These are phyloP conservation scores for Epichloe scottii DNA, from an alignment of 2,329 filamentous ascomycete species.

Conservation along the genomic window DNA sequence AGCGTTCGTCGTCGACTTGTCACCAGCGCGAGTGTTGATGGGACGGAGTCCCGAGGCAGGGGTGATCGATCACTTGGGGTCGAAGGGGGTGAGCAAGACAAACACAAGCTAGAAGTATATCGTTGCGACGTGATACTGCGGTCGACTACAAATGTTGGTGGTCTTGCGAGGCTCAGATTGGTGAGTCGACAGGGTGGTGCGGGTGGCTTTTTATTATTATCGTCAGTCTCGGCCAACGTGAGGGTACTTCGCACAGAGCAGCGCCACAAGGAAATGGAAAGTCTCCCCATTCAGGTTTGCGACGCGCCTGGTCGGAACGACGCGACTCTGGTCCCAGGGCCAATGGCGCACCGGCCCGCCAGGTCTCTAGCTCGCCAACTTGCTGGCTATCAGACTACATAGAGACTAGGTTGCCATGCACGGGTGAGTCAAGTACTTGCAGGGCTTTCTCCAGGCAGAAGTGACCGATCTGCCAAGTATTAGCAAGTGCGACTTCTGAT, in stretches of 20 bases:
- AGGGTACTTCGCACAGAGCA: not conserved
- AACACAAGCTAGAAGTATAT: not conserved
- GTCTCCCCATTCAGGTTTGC: slow-evolving; percentile 6
- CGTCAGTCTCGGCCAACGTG: not conserved
- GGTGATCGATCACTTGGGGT: no score
- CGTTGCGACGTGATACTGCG: not conserved
- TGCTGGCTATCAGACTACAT: no score
- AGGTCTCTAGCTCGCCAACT: no score
- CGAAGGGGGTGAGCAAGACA: not conserved
- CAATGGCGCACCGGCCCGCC: not conserved
- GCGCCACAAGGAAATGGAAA: not conserved
- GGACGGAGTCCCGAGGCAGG: no score
- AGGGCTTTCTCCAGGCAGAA: slow-evolving; percentile 17
- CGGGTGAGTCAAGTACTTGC: slow-evolving; percentile 14
- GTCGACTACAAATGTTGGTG: not conserved
- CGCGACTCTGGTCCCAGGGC: not conserved
- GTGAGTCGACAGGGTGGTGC: not conserved
- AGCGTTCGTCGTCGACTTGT: not conserved
- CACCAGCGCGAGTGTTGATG: not conserved
- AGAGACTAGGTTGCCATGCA: slow-evolving; percentile 7
- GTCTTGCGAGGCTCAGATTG: not conserved
- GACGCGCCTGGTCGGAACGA: slow-evolving; percentile 10
- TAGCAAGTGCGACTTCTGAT: slow-evolving; percentile 11
- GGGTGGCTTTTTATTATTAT: not conserved
- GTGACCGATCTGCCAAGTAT: slow-evolving; percentile 15